Percentiles rank a stretch among this genome's conserved stretches.
These are phyloP conservation scores for Salicornia ramosissima DNA, from an alignment of 148 eudicot species.

Conservation along the genomic window DNA sequence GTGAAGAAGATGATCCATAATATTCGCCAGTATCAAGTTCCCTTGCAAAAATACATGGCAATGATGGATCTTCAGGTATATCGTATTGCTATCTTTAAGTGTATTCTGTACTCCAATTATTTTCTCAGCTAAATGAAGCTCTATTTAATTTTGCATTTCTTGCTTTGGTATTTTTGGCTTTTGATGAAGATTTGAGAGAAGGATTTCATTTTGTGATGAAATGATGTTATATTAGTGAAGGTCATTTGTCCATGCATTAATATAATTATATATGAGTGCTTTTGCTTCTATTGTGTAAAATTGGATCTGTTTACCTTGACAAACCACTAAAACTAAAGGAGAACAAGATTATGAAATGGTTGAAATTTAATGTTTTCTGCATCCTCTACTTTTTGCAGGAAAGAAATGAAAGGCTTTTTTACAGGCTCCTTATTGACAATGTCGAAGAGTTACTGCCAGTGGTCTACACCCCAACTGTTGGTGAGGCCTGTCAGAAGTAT, in stretches of 20 bases:
- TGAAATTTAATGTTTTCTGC: not conserved
- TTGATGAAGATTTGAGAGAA: not conserved
- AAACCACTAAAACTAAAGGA: not conserved
- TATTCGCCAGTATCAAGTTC: conserved; percentile 87
- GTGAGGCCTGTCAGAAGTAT: conserved; percentile 97
- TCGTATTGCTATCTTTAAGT: not conserved
- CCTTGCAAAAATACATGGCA: conserved; percentile 88
- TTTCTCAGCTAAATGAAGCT: not conserved
- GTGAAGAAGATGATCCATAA: conserved; percentile 85
- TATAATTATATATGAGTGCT: not conserved
- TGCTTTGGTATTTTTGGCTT: not conserved
- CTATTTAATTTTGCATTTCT: not conserved
- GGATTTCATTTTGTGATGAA: not conserved
- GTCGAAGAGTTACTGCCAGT: conserved; percentile 93
- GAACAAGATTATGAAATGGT: not conserved
- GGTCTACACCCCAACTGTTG: conserved; percentile 93
- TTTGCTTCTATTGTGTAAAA: not conserved
- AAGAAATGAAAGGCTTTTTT: conserved; percentile 69
- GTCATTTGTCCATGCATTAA: not conserved
- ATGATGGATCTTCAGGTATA: conserved; percentile 99
- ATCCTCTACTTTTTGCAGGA: conserved; percentile 46
- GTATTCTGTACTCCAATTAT: not conserved
- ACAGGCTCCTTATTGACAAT: conserved; percentile 78
- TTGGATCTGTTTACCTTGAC: not conserved
- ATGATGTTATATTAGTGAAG: not conserved